These are phyloP conservation scores for Candida gorgasii DNA, from an alignment of 805 yeast genomes.

Conservation along the genomic window DNA sequence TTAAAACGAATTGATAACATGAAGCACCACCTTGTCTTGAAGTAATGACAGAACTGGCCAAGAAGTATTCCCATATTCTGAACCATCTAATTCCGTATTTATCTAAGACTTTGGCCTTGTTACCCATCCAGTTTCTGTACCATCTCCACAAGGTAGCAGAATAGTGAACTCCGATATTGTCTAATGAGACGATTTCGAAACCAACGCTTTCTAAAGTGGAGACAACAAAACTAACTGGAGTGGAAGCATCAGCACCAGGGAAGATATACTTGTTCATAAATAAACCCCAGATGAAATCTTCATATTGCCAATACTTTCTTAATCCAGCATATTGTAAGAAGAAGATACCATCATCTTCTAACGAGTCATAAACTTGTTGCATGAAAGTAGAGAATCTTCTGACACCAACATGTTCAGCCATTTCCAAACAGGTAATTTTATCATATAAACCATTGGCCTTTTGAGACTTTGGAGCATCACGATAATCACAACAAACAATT, in stretches of 20 bases:
- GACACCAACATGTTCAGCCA: constrained; percentile 96
- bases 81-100: constrained; percentile 90
- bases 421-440: constrained; percentile 87
- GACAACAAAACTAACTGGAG: constrained; percentile 84
- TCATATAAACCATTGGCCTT: constrained; percentile 56
- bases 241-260: constrained; percentile 97
- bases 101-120: constrained; percentile 70
- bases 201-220: constrained; percentile 79
- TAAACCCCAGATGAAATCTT: constrained; percentile 90
- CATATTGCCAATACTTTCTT: constrained; percentile 92
- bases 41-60: constrained; percentile 77
- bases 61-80: constrained; percentile 90
- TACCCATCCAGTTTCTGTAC: constrained; percentile 92
- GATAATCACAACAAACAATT: constrained; percentile 82
- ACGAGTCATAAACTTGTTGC: constrained; percentile 78
- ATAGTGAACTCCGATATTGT: constrained; percentile 90
- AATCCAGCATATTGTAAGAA: constrained; percentile 87
- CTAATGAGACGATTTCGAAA: constrained; percentile 79
- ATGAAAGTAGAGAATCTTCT: constrained; percentile 76
- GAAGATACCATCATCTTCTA: constrained; percentile 90
- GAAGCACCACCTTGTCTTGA: constrained; percentile 94
- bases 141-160: constrained; percentile 90
- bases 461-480: constrained; percentile 78
- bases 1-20: constrained; percentile 85
- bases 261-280: constrained; percentile 94